phyloP scores from a whole-genome alignment of 192 early-diverging fungal genomes.

The Coemansia sp. region DNA sequence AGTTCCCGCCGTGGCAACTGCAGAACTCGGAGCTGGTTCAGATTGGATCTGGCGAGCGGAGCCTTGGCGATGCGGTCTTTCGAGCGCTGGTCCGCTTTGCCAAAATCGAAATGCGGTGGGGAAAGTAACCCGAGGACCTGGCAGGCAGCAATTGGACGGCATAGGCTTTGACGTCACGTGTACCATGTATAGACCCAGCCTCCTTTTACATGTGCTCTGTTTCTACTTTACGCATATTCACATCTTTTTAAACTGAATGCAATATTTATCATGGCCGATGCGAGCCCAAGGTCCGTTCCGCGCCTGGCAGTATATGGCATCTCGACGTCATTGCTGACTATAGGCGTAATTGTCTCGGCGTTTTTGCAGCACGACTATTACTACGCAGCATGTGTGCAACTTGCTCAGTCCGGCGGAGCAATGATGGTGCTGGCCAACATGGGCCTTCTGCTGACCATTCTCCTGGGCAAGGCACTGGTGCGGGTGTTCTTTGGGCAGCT shows the following conservation, averaged over 20 bases:
- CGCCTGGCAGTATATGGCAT: slow-evolving; percentile 73
- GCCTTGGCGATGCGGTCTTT: slow-evolving; percentile 30
- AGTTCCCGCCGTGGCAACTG: slow-evolving; percentile 53
- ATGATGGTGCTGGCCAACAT: slow-evolving; percentile 87
- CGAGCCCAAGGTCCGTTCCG: slow-evolving; percentile 23
- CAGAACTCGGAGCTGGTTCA: slow-evolving; percentile 47
- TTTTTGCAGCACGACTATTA: slow-evolving; percentile 76
- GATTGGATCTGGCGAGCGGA: slow-evolving; percentile 14
- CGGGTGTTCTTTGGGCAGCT: slow-evolving; percentile 88
- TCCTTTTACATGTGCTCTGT: too few species aligned
- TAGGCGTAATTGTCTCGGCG: slow-evolving; percentile 62
- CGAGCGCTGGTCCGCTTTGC: slow-evolving; percentile 36
- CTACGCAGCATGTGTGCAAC: slow-evolving; percentile 86
- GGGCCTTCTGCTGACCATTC: slow-evolving; percentile 72
- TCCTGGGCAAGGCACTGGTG: slow-evolving; percentile 75
- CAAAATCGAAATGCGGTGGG: slow-evolving; percentile 48
- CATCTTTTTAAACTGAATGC: not conserved
- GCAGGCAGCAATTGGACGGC: slow-evolving; percentile 1
- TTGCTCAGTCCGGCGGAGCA: slow-evolving; percentile 82
- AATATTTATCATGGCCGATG: slow-evolving; percentile 26
- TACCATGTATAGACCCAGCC: too few species aligned
- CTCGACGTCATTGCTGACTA: slow-evolving; percentile 64
- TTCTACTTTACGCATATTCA: not conserved
- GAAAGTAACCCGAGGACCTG: slow-evolving; percentile 21
- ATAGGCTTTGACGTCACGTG: too few species aligned